Base-by-base conservation (phyloP, 495 filamentous ascomycete species). In the Pyrenula aspistea region DNA sequence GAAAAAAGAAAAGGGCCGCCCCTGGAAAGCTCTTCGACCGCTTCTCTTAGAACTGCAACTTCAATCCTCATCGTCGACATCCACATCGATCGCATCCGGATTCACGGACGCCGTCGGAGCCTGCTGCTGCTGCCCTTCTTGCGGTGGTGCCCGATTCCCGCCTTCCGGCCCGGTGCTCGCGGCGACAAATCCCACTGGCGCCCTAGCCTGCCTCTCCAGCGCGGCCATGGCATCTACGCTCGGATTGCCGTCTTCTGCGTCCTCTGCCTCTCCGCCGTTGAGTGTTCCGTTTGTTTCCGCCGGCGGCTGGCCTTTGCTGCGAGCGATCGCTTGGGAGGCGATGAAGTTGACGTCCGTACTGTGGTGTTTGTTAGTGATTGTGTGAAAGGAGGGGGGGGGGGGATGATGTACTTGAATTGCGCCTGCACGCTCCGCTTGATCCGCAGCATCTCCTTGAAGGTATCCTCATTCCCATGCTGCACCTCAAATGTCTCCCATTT, bases 401-500 rank as follows among this genome's bases (percentile, higher is more conserved):
- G 22, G 49, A 51, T 1, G 19, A 71, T 76, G 66, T 79, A 83
- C 79, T 96, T 96, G 74, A 91, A 97, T 75, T 96, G 87, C 53
- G 93, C 91, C 69, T 96, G 91, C 2, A 97, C 93, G 74, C 91
- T 95, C 64, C 93, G 75, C 79, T 96, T 99, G 75, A 97, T 89
- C 22, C 92, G 85, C 49, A 97, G 77, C 93, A 99, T 99, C 68
- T 97, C 93, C 74, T 95, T 96, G 77, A 93, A 99, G 8, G 93
- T 99, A 68, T 99, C 93, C 65, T 99, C 94, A 69, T 99, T 99
- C 55, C 93, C 93, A 67, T 97, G 93, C 67, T 91, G 83, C 2
- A 96, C 89, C 69, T 99, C 93, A 70, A 99, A 99, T 53, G 80
- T 73, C 68, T 99, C 93, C 93, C 93, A 99, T 68, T 94, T 95